Evolutionary conservation across 306 rosid genomes (phyloP), one percentile per base, ranked within the genome.

Genomic region (Vigna reflexopilosa): DNA sequence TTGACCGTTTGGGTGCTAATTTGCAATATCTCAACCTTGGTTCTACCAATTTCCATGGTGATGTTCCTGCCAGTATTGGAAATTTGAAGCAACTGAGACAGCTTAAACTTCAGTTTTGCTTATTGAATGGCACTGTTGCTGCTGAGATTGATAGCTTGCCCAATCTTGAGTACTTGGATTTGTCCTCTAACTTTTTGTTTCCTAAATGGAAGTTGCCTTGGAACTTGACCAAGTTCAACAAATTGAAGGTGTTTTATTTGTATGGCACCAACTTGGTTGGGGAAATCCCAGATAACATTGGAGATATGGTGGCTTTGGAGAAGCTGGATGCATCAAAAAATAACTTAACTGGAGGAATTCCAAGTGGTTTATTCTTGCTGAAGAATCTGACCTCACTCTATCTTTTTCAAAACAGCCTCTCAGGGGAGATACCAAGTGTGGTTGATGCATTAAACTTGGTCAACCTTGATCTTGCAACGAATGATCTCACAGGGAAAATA

Each of bases 281-380:
- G 15, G 81, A 69, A 69, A 81, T 81, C 1, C 85, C 85, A 2
- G 73, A 69, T 12, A 81, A 0, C 0, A 76, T 81, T 62, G 77
- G 68, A 26, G 85, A 81, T 51, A 76, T 81, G 85, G 77, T 81
- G 63, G 76, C 59, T 50, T 61, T 81, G 73, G 85, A 76, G 77
- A 19, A 61, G 47, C 34, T 81, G 55, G 85, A 81, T 61, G 6
- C 70, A 61, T 76, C 85, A 61, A 0, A 15, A 2, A 81, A 76
- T 70, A 44, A 54, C 22, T 76, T 81, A 61, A 30, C 61, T 42
- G 81, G 85, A 0, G 54, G 47, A 61, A 51, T 81, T 76, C 85
- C 81, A 0, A 50, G 61, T 17, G 77, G 67, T 1, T 70, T 81
- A 68, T 58, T 81, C 65, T 0, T 75, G 87, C 19, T 72, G 45